Conservation (phyloP, 1,139 yeast species). For the Pichiaceae sp. region DNA sequence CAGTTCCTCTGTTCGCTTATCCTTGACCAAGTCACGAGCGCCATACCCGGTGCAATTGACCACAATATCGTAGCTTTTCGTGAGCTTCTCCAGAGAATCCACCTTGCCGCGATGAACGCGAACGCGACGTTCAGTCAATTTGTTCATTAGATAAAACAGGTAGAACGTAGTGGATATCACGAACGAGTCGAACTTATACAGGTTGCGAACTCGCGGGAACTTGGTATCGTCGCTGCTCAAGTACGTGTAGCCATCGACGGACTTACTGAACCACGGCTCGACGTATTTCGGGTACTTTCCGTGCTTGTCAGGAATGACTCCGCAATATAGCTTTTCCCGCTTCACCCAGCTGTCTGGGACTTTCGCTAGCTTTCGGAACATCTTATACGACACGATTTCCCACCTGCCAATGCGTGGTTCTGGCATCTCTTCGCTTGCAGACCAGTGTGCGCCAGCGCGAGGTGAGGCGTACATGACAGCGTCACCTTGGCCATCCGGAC, state of each 20-base stretch:
- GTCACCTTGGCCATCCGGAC: neutral
- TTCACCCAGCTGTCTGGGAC: conserved; percentile 33
- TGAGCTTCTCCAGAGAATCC: conserved; percentile 22
- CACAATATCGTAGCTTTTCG: conserved; percentile 25
- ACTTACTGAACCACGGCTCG: conserved; percentile 35
- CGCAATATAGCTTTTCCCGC: conserved; percentile 24
- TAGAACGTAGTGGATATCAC: conserved; percentile 38
- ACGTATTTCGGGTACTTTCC: conserved; percentile 9
- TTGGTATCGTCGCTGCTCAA: conserved; percentile 25
- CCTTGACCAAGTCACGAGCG: conserved; percentile 28
- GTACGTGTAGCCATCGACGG: conserved; percentile 28
- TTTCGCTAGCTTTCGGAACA: conserved; percentile 29
- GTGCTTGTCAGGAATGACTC: conserved; percentile 20
- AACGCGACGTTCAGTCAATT: conserved; percentile 29
- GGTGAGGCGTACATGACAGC: conserved; percentile 49
- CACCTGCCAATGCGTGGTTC: conserved; percentile 24
- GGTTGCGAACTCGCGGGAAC: conserved; percentile 19
- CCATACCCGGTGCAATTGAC: conserved; percentile 39
- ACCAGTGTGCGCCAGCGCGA: conserved; percentile 80
- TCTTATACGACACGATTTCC: conserved; percentile 33
- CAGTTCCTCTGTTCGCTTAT: conserved; percentile 20
- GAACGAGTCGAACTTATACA: conserved; percentile 21
- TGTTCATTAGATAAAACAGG: conserved; percentile 30
- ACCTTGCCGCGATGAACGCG: conserved; percentile 26
- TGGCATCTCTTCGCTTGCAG: conserved; percentile 11